These are phyloP conservation scores for Colletotrichum orchidophilum DNA, from an alignment of 2,329 filamentous ascomycete genomes.

Conservation along the genomic window DNA sequence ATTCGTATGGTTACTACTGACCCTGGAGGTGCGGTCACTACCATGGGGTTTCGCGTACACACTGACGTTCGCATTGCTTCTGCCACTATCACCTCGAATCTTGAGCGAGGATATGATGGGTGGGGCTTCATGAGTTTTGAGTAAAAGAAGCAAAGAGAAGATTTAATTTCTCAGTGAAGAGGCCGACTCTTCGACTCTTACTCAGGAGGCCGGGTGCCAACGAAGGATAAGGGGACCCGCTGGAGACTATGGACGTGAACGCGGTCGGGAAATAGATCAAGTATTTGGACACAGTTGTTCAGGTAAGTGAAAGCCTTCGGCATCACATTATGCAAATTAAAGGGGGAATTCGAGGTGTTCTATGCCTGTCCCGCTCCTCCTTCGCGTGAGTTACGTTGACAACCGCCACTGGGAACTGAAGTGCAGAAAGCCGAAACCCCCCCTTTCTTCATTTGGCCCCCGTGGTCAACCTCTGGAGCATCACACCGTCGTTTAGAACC, in stretches of 20 bases:
- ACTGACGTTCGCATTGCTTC: not conserved
- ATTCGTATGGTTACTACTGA: not conserved
- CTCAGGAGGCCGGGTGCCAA: no score
- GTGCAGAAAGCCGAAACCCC: not conserved
- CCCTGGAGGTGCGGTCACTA: not conserved
- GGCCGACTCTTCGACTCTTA: no score
- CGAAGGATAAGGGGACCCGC: no score
- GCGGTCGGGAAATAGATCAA: no score
- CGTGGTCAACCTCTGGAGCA: not conserved
- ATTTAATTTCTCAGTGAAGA: no score
- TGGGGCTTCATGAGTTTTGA: not conserved
- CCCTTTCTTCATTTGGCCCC: not conserved
- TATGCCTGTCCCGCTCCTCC: no score
- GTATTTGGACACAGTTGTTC: no score
- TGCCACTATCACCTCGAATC: not conserved
- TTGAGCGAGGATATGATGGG: not conserved
- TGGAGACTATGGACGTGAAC: no score
- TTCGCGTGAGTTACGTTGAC: no score
- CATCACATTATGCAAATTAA: no score
- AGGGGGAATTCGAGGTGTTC: no score
- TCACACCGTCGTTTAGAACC: not conserved
- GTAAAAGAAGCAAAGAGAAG: not conserved
- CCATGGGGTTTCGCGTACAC: not conserved
- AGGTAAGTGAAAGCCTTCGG: no score
- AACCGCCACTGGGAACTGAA: not conserved